Percentiles rank a stretch among this genome's conserved stretches.
These are phyloP conservation scores for Russula sp. DNA, from an alignment of 768 basidiomycete genomes.

Conservation along the genomic window DNA sequence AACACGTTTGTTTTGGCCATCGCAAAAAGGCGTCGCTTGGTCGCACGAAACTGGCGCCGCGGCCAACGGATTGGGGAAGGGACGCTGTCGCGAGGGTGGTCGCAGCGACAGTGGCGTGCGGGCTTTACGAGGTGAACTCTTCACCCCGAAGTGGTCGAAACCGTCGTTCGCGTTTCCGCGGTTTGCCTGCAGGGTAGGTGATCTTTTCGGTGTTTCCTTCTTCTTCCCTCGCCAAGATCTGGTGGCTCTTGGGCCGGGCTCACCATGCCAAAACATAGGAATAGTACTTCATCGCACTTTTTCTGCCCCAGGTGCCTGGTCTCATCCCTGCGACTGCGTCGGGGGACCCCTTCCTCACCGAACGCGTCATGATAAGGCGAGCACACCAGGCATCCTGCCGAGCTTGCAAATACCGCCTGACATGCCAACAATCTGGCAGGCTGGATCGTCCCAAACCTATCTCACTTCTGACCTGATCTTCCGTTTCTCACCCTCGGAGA, in stretches of 20 bases:
- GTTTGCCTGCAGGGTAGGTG: slow-evolving; percentile 42
- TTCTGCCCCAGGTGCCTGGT: slow-evolving; percentile 37
- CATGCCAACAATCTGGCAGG: slow-evolving; percentile 18
- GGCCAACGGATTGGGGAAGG: neutral
- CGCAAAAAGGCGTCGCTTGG: slow-evolving; percentile 46
- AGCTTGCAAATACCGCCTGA: slow-evolving; percentile 47
- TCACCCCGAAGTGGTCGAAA: slow-evolving; percentile 39
- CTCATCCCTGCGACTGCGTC: slow-evolving; percentile 29
- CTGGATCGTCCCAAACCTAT: too few relatives aligned
- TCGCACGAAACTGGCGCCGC: slow-evolving; percentile 29
- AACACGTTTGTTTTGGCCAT: slow-evolving; percentile 39
- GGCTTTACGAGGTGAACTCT: slow-evolving; percentile 43
- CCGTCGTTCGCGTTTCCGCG: slow-evolving; percentile 38
- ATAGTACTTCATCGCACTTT: slow-evolving; percentile 41
- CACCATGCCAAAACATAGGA: too few relatives aligned
- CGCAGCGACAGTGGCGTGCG: slow-evolving; percentile 26
- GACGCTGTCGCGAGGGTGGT: neutral
- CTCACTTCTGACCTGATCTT: too few relatives aligned
- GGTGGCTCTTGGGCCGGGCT: neutral
- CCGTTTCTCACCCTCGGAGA: too few relatives aligned
- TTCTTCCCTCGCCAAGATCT: neutral
- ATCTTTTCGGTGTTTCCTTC: neutral
- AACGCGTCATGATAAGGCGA: slow-evolving; percentile 35
- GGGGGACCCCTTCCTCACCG: slow-evolving; percentile 31
- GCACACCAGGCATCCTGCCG: slow-evolving; percentile 33